These are phyloP conservation scores for Kodamaea fukazawae DNA, from an alignment of 805 yeast genomes.

Conservation along the genomic window DNA sequence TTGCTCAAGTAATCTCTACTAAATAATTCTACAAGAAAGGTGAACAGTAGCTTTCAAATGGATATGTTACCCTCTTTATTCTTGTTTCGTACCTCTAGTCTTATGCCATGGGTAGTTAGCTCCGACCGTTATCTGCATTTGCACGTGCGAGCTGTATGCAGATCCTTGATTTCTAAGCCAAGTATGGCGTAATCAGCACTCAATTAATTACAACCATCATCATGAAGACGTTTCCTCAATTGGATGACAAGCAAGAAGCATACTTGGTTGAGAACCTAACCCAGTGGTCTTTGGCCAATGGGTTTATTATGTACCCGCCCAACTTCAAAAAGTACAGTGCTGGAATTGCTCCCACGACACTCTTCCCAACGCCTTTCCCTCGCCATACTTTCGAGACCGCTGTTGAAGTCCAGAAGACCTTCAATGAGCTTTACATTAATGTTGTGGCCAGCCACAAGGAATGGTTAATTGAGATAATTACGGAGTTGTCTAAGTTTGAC, in stretches of 20 bases:
- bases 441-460: slow-evolving; percentile 52
- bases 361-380: slow-evolving; percentile 90
- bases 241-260: slow-evolving; percentile 23
- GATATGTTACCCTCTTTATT: too few species aligned
- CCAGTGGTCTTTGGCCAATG: slow-evolving; percentile 80
- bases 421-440: slow-evolving; percentile 71
- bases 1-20: too few species aligned
- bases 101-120: too few species aligned
- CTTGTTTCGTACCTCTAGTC: too few species aligned
- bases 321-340: slow-evolving; percentile 43
- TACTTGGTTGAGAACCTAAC: slow-evolving; percentile 46
- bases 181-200: slow-evolving; percentile 8
- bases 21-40: too few species aligned
- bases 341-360: slow-evolving; percentile 81
- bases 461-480: slow-evolving; percentile 63
- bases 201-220: background rate
- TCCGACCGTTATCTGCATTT: too few species aligned
- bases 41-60: too few species aligned
- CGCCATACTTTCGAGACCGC: slow-evolving; percentile 64
- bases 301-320: slow-evolving; percentile 78
- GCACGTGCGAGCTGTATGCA: too few species aligned
- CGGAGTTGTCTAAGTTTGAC: slow-evolving; percentile 57
- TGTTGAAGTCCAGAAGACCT: slow-evolving; percentile 57
- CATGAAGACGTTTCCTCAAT: slow-evolving; percentile 33
- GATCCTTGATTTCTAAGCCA: too few species aligned